Evolutionary conservation across 805 yeast species (phyloP), one percentile per base, ranked within the genome.

Genomic region (Blastobotrys robertii): DNA sequence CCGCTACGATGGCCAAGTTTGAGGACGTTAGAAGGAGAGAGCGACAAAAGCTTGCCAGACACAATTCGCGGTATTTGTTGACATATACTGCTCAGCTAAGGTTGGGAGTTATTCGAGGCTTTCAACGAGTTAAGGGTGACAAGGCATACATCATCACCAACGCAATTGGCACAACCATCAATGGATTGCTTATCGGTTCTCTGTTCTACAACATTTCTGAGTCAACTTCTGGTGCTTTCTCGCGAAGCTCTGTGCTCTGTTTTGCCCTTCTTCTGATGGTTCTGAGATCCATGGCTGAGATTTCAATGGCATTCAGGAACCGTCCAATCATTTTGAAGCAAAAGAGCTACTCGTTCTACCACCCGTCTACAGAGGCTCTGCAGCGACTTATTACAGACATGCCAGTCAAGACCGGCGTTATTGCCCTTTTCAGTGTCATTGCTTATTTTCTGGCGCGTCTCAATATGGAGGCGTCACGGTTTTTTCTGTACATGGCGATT

Each of bases 321-420:
- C 69, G 82, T 48, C 73, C 79, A 37, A 75, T 84, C 48, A 70
- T 81, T 16, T 73, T 73, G 52, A 83, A 84, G 55, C 94, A 84
- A 56, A 77, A 79, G 54, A 70, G 72, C 38, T 84, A 79, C 51
- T 77, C 85, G 0, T 70, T 83, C 45, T 84, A 80, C 57, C 77
- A 78, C 45, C 87, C 88, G 2, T 71, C 85, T 10, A 77, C 84
- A 2, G 90, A 82, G 54, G 82, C 85, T 0, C 51, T 83, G 3
- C 79, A 85, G 0, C 66, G 76, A 3, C 66, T 77, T 37, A 45
- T 80, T 3, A 70, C 84, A 3, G 80, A 76, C 41, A 58, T 83
- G 45, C 88, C 90, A 3, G 67, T 76, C 42, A 81, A 81, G 59
- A 46, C 73, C 28, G 47, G 68, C 30, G 65, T 71, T 32, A 55